Base-by-base conservation (phyloP, 805 yeast genomes). In the Torulaspora quercuum region DNA sequence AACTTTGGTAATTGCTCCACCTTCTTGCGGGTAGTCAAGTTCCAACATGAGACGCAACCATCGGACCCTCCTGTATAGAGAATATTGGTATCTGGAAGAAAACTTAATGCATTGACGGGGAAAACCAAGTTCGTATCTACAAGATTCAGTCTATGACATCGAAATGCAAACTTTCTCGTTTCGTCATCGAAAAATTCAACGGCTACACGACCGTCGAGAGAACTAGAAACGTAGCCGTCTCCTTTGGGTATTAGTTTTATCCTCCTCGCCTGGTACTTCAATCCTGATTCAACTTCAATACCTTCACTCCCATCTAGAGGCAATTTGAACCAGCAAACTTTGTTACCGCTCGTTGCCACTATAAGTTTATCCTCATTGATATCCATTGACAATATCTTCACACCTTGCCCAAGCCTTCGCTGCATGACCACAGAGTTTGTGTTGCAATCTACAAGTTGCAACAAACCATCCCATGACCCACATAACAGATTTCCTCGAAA, bases 1-100 rank as follows among this genome's bases (percentile, higher is more conserved):
- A 69, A 52, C 20, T 72, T 68, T 0, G 88, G 80, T 61, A 76
- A 78, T 37, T 79, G 82, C 59, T 80, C 79, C 37, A 89, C 70
- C 45, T 95, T 73, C 55, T 82, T 87, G 54, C 79, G 75, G 18
- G 89, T 76, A 41, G 78, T 82, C 56, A 86, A 79, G 57, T 88
- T 96, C 97, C 97, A 90, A 56, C 82, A 72, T 49, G 86, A 79
- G 51, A 88, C 82, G 28, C 84, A 73, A 7, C 95, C 95, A 62
- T 90, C 97, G 2, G 92, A 73, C 1, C 97, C 97, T 2, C 94
- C 95, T 1, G 97, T 89, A 41, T 79, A 76, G 52, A 90, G 75
- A 1, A 94, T 83, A 11, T 86, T 84, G 54, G 74, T 75, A 12
- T 69, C 65, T 1, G 92, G 90, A 54, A 84, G 90, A 71, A 89